phyloP scores from a whole-genome alignment of 2,329 filamentous ascomycete species.

The Elsinoe australis region DNA sequence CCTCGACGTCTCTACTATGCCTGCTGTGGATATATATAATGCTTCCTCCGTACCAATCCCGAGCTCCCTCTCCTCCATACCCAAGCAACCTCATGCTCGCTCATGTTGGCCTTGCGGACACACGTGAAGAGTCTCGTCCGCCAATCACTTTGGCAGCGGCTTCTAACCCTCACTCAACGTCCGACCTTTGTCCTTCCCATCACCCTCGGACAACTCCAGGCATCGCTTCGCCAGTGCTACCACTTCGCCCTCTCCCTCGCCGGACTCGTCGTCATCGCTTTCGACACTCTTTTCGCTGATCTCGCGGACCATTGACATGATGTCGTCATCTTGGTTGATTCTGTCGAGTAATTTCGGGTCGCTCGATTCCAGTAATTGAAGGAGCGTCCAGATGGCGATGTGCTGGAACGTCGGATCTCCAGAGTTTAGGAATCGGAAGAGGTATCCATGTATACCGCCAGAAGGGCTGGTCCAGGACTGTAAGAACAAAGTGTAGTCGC shows the following conservation, averaged over 20 bases:
- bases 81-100: too few relatives aligned
- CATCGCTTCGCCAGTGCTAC: conserved; percentile 85
- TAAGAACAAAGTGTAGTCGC: conserved; percentile 93
- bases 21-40: conserved; percentile 12
- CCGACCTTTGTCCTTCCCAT: conserved; percentile 47
- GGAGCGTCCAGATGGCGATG: conserved; percentile 95
- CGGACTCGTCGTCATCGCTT: conserved; percentile 82
- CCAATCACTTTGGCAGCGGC: conserved; percentile 11
- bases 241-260: conserved; percentile 87
- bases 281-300: conserved; percentile 88
- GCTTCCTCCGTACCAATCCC: too few relatives aligned
- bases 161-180: conserved; percentile 68
- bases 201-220: conserved; percentile 55
- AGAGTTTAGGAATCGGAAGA: conserved; percentile 84
- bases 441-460: conserved; percentile 90
- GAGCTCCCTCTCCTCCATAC: too few relatives aligned
- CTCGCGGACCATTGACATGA: conserved; percentile 82
- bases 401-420: conserved; percentile 97
- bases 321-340: conserved; percentile 82
- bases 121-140: too few relatives aligned
- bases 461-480: conserved; percentile 88
- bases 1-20: neutral
- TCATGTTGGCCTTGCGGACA: too few relatives aligned
- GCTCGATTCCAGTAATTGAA: conserved; percentile 92
- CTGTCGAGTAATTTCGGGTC: conserved; percentile 80